phyloP scores from a whole-genome alignment of 306 rosid species.

The Gastrolobium bilobum region DNA sequence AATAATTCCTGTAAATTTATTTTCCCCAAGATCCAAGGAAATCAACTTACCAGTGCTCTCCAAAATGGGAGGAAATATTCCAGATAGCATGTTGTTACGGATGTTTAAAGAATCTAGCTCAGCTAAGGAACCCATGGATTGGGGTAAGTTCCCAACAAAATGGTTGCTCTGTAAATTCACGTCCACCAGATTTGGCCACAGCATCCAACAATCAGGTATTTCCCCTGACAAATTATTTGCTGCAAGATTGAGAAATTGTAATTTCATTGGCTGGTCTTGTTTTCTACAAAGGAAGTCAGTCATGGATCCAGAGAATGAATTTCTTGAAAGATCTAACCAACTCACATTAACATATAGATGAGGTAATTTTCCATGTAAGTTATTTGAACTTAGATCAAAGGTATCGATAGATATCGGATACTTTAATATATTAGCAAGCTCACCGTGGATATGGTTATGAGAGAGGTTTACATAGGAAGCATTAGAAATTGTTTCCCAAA shows the following conservation, averaged over 20 bases:
- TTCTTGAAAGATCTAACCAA: constrained; percentile 25
- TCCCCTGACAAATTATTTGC: constrained; percentile 37
- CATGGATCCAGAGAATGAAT: constrained; percentile 19
- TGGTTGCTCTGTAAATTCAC: constrained; percentile 7
- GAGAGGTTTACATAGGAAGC: neutral
- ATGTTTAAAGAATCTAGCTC: neutral
- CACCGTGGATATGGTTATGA: constrained; percentile 35
- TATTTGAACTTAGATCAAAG: constrained; percentile 37
- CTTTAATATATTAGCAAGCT: neutral
- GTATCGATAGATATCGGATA: rapidly evolving
- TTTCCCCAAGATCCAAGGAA: neutral
- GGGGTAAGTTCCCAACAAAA: constrained; percentile 26
- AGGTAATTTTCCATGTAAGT: constrained; percentile 3
- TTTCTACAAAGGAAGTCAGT: neutral
- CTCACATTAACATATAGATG: rapidly evolving
- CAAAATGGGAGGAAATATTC: neutral
- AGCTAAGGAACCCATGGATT: neutral
- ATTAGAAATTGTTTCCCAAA: neutral
- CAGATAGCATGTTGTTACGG: neutral
- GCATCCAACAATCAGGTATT: constrained; percentile 35
- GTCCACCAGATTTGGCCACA: neutral
- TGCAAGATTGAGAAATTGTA: constrained; percentile 22
- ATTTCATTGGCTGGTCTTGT: rapidly evolving
- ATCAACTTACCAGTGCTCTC: neutral
- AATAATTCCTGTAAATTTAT: neutral